A percentile compares a stretch with the other conserved stretches of the same genome.
Evolutionary conservation across 1,139 yeast genomes (phyloP).

Genomic region (Scheffersomyces titani): DNA sequence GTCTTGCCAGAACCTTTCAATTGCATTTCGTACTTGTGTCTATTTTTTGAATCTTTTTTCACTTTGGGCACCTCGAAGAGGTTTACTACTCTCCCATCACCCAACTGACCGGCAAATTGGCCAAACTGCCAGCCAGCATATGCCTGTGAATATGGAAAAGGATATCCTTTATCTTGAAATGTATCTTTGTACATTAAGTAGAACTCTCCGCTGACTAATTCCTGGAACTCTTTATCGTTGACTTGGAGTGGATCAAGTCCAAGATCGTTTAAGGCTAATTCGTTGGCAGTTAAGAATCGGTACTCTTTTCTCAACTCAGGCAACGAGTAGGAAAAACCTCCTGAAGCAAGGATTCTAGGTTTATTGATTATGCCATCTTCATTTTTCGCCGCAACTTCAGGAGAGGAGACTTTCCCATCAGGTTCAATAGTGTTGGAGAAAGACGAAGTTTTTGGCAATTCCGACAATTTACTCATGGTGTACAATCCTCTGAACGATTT

Average conservation of each 20-base stretch:
- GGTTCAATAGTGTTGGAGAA: constrained; percentile 57
- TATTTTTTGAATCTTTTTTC: constrained; percentile 23
- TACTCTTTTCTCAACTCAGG: constrained; percentile 65
- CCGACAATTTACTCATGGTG: constrained; percentile 14
- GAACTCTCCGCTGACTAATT: constrained; percentile 64
- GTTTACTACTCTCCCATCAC: constrained; percentile 90
- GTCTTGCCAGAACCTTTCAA: constrained; percentile 91
- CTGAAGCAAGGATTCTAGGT: constrained; percentile 64
- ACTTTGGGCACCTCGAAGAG: constrained; percentile 63
- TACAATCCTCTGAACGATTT: background rate
- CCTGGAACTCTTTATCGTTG: constrained; percentile 46
- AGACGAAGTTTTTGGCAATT: constrained; percentile 44
- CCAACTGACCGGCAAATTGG: constrained; percentile 93
- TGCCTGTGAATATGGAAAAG: constrained; percentile 84
- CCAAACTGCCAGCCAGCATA: constrained; percentile 98
- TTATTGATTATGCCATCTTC: constrained; percentile 34
- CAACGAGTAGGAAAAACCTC: constrained; percentile 68
- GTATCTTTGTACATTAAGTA: constrained; percentile 23
- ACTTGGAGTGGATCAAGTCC: constrained; percentile 48
- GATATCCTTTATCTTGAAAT: constrained; percentile 38
- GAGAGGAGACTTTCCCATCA: constrained; percentile 58
- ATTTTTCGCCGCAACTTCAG: constrained; percentile 48
- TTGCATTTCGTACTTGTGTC: constrained; percentile 63
- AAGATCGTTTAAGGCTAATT: constrained; percentile 60
- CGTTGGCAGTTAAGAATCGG: constrained; percentile 59